Base-by-base conservation (phyloP, 805 yeast species). In the Blastobotrys americana region DNA sequence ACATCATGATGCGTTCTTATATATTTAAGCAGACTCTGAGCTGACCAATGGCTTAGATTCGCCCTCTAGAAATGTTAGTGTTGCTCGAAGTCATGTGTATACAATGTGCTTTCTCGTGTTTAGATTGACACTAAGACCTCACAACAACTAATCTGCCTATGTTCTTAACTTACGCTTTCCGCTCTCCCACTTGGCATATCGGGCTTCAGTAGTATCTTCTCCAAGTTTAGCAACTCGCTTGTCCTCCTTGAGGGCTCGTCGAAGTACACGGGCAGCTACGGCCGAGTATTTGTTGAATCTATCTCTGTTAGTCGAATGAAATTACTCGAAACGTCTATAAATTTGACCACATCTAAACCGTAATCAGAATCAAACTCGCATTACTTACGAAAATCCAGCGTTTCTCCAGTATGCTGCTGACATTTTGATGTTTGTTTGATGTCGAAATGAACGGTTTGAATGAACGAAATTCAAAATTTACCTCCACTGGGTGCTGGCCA, bases 221-320 rank as follows among this genome's bases (percentile, higher is more conserved):
- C 74, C 77, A 38, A 69, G 71, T 55, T 82, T 83, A 50, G 72
- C 76, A 52, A 77, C 83, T 66, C 83, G 84, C 63, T 78, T 67
- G 61, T 89, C 96, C 53, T 88, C 80, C 74, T 90, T 90, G 65
- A 90, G 78, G 42, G 96, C 82, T 59, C 75, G 73, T 73, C 97
- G 87, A 57, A 87, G 78, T 51, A 95, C 77, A 66, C 80, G 80
- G 62, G 96, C 95, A 61, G 96, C 85, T 63, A 90, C 76, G 55
- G 95, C 78, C 67, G 89, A 75, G 70, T 90, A 90, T 67, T 82
- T 84, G 83, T 85, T 86, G 73, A 83, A 79, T 55, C 83, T 77
- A 52, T 39, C 22, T 5, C 19, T 35, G 23, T 39, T 28, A 22
- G 9, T 17, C 13, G 20, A 6, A 21, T 35, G n/a, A 4, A n/a